phyloP scores from a whole-genome alignment of 345 rosid genomes.

The Murraya koenigii region DNA sequence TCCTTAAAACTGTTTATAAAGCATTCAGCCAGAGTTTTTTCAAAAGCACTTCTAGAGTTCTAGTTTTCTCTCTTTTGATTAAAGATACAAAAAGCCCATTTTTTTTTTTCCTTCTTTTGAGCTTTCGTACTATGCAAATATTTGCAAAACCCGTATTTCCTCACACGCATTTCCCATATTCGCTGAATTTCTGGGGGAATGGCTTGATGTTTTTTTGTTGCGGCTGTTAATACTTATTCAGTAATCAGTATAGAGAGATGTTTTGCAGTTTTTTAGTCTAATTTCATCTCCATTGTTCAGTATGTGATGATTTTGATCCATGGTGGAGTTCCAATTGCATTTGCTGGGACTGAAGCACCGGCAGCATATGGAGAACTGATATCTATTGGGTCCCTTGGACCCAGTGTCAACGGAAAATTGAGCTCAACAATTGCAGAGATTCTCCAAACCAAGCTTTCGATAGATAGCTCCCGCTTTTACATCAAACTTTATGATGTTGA shows the following conservation, averaged over 20 bases:
- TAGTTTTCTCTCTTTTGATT: not conserved
- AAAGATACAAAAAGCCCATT: not conserved
- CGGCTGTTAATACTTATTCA: not conserved
- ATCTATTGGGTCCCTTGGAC: conserved; percentile 81
- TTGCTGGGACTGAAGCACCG: conserved; percentile 83
- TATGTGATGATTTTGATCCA: conserved; percentile 90
- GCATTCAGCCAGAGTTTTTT: not conserved
- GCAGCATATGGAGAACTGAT: conserved; percentile 92
- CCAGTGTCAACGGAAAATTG: conserved; percentile 66
- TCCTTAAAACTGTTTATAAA: too few species aligned
- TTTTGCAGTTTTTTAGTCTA: not conserved
- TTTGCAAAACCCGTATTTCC: not conserved
- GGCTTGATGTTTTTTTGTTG: not conserved
- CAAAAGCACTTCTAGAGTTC: not conserved
- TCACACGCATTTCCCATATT: not conserved
- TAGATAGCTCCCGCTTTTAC: conserved; percentile 80
- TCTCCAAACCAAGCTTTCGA: conserved; percentile 76
- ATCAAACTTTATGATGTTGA: conserved; percentile 81
- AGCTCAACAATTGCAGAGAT: conserved; percentile 78
- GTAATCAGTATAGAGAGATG: not conserved
- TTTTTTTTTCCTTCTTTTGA: not conserved
- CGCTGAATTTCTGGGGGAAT: not conserved
- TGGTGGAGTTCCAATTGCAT: conserved; percentile 82
- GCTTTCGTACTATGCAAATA: not conserved
- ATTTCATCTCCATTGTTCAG: conserved; percentile 29